These are phyloP conservation scores for Styphnolobium japonicum DNA, from an alignment of 306 rosid species.

Conservation along the genomic window DNA sequence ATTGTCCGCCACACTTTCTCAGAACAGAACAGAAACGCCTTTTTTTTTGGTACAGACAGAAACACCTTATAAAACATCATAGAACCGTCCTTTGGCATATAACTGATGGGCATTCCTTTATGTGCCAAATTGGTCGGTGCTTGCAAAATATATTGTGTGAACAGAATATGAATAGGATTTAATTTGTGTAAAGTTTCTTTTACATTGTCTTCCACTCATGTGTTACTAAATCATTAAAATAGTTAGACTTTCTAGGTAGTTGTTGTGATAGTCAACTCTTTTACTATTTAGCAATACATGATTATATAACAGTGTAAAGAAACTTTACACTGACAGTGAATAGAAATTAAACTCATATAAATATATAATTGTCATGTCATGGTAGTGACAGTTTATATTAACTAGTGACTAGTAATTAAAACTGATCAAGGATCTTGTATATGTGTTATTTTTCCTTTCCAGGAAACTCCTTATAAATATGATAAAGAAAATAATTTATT, in stretches of 20 bases:
- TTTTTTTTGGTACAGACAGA: too few species aligned
- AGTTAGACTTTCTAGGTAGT: too few species aligned
- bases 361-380: background rate
- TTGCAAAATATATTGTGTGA: background rate
- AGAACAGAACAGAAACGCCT: background rate
- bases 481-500: background rate
- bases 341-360: too few species aligned
- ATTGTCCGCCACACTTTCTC: conserved; percentile 6
- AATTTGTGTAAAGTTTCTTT: too few species aligned
- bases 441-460: background rate
- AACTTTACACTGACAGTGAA: too few species aligned
- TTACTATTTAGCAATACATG: too few species aligned
- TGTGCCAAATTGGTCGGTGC: background rate
- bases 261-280: too few species aligned
- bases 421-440: background rate
- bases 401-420: background rate
- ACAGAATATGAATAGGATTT: background rate
- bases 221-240: too few species aligned
- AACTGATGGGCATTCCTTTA: background rate
- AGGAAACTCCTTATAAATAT: background rate
- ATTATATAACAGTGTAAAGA: too few species aligned
- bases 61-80: background rate
- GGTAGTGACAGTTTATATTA: background rate
- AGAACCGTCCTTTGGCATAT: background rate
- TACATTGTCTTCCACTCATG: too few species aligned